Evolutionary conservation across 73 alveolate species (phyloP).

Genomic region (Symbiodinium pilosum): DNA sequence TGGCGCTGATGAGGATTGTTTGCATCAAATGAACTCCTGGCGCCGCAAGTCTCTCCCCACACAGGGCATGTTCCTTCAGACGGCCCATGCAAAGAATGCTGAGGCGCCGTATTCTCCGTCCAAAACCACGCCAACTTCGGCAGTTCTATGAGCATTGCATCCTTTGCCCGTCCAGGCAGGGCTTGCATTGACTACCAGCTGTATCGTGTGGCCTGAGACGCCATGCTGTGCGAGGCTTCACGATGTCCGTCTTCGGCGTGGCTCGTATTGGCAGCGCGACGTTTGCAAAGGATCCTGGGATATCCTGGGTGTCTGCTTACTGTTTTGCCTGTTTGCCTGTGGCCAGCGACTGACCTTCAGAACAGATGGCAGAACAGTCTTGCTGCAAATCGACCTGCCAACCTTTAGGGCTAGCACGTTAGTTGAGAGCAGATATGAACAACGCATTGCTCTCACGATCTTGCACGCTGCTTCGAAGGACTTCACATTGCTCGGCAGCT

Average conservation of each 20-base stretch:
- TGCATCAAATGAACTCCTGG: too few relatives aligned
- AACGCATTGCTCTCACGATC: too few relatives aligned
- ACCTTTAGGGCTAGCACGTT: too few relatives aligned
- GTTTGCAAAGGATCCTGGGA: constrained; percentile 25
- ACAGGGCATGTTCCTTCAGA: background rate
- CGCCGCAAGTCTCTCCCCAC: too few relatives aligned
- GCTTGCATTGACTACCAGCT: background rate
- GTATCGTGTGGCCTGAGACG: background rate
- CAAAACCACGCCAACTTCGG: constrained; percentile 88
- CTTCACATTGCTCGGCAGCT: constrained; percentile 83
- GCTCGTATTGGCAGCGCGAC: constrained; percentile 82
- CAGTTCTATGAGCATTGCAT: constrained; percentile 76
- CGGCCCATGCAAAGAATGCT: background rate
- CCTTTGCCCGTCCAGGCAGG: constrained; percentile 83
- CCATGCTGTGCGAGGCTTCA: constrained; percentile 19
- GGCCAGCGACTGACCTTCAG: too few relatives aligned
- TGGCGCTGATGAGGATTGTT: background rate
- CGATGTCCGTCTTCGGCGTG: constrained; percentile 76
- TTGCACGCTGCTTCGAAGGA: constrained; percentile 41
- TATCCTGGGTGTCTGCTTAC: background rate
- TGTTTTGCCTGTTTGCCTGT: too few relatives aligned
- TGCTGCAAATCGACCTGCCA: too few relatives aligned
- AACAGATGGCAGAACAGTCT: too few relatives aligned
- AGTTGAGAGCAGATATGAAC: too few relatives aligned
- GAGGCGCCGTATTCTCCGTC: constrained; percentile 94